These are phyloP conservation scores for Cyberlindnera subsufficiens DNA, from an alignment of 805 yeast species.

Conservation along the genomic window DNA sequence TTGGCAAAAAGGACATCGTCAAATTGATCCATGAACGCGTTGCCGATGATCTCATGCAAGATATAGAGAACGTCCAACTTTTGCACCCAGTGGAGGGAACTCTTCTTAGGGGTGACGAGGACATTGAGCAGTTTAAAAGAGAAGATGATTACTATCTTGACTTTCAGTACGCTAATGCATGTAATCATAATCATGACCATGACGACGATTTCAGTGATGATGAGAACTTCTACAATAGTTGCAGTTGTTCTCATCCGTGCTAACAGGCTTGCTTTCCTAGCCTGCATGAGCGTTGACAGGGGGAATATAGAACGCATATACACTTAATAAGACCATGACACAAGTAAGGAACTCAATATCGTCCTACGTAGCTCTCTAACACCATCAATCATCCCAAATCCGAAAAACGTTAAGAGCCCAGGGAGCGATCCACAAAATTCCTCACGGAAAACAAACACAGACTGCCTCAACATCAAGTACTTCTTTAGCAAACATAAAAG, in stretches of 20 bases:
- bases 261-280: neutral
- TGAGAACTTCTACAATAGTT: constrained; percentile 20
- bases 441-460: too few species aligned
- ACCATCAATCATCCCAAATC: too few species aligned
- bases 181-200: constrained; percentile 7
- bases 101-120: constrained; percentile 12
- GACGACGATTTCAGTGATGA: constrained; percentile 20
- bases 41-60: constrained; percentile 17
- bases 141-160: constrained; percentile 14
- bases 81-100: constrained; percentile 16
- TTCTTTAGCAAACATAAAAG: too few species aligned
- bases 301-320: neutral
- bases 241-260: constrained; percentile 21
- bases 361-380: too few species aligned
- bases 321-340: neutral
- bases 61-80: constrained; percentile 12
- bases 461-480: too few species aligned
- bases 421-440: too few species aligned
- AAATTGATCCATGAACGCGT: constrained; percentile 15
- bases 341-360: neutral
- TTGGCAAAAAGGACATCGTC: constrained; percentile 12
- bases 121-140: constrained; percentile 8
- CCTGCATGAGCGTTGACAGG: too few species aligned
- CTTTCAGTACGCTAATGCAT: constrained; percentile 13
- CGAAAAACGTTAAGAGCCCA: too few species aligned